phyloP scores from a whole-genome alignment of 2,329 filamentous ascomycete genomes.

The Talaromyces sp. region DNA sequence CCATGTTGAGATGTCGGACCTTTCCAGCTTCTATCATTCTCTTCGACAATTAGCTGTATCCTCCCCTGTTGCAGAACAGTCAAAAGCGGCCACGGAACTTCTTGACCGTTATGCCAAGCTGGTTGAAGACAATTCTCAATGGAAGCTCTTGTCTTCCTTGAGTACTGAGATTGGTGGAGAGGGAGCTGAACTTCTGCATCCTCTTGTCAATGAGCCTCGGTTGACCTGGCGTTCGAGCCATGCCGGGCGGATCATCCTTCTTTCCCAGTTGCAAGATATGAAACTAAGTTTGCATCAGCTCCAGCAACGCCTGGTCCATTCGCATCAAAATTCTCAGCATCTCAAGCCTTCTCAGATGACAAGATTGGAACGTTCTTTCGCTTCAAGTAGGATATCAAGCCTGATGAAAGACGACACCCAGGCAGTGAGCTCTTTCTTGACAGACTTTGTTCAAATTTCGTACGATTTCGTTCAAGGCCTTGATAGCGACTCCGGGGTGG shows the following conservation, averaged over 20 bases:
- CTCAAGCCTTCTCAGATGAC: slow-evolving; percentile 42
- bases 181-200: slow-evolving; percentile 33
- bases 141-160: slow-evolving; percentile 23
- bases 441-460: slow-evolving; percentile 33
- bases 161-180: background rate
- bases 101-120: slow-evolving; percentile 28
- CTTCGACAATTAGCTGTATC: slow-evolving; percentile 21
- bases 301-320: slow-evolving; percentile 28
- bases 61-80: slow-evolving; percentile 14
- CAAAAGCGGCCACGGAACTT: background rate
- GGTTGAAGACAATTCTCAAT: slow-evolving; percentile 27
- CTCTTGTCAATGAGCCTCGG: slow-evolving; percentile 36
- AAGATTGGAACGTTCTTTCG: slow-evolving; percentile 37
- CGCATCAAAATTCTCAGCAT: slow-evolving; percentile 28
- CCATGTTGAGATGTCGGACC: slow-evolving; percentile 33
- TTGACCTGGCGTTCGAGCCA: slow-evolving; percentile 23
- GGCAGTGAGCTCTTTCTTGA: slow-evolving; percentile 35
- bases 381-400: slow-evolving; percentile 34
- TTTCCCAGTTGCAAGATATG: slow-evolving; percentile 35
- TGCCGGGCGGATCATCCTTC: slow-evolving; percentile 19
- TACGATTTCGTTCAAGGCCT: slow-evolving; percentile 32
- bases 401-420: slow-evolving; percentile 41
- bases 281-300: slow-evolving; percentile 33
- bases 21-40: slow-evolving; percentile 30
- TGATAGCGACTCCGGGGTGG: slow-evolving; percentile 23